A percentile compares a stretch with the other conserved stretches of the same genome.
Evolutionary conservation across 352 stramenopile species (phyloP).

Genomic region (Globisporangium alternatum): DNA sequence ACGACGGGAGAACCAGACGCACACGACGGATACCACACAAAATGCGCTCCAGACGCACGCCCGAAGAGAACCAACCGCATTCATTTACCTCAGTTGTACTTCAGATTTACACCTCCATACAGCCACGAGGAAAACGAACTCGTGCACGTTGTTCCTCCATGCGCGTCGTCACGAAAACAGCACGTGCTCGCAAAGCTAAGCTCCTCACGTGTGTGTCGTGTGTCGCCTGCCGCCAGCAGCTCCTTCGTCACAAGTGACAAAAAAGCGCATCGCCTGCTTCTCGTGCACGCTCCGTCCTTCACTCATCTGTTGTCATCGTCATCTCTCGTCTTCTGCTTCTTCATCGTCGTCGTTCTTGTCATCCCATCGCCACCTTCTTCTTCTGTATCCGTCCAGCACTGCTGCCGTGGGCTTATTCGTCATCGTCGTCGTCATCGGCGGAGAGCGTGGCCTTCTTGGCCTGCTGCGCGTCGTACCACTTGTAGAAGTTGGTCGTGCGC

Average conservation of each 20-base stretch:
- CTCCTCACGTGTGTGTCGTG: not conserved
- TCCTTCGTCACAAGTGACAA: not conserved
- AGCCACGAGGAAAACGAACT: conserved; percentile 1
- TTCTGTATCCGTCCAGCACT: not conserved
- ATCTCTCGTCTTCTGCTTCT: not conserved
- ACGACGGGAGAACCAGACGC: not conserved
- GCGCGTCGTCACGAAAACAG: not conserved
- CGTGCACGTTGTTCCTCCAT: conserved; percentile 1
- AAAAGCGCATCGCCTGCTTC: not conserved
- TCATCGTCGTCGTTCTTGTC: too few species aligned
- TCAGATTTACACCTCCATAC: conserved; percentile 9
- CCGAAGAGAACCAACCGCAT: not conserved
- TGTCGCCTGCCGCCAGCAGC: not conserved
- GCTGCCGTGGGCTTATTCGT: conserved; percentile 18
- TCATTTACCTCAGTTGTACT: conserved; percentile 2
- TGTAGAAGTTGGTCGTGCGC: conserved; percentile 79
- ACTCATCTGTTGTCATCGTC: not conserved
- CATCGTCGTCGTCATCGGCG: conserved; percentile 52
- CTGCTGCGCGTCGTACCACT: conserved; percentile 76
- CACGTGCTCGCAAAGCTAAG: not conserved
- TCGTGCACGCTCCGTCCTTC: not conserved
- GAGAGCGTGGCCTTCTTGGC: conserved; percentile 48
- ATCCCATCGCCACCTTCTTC: too few species aligned
- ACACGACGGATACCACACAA: not conserved
- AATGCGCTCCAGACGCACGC: too few species aligned